Base-by-base conservation (phyloP, 2,329 filamentous ascomycete genomes). In the Fulvia fulva region DNA sequence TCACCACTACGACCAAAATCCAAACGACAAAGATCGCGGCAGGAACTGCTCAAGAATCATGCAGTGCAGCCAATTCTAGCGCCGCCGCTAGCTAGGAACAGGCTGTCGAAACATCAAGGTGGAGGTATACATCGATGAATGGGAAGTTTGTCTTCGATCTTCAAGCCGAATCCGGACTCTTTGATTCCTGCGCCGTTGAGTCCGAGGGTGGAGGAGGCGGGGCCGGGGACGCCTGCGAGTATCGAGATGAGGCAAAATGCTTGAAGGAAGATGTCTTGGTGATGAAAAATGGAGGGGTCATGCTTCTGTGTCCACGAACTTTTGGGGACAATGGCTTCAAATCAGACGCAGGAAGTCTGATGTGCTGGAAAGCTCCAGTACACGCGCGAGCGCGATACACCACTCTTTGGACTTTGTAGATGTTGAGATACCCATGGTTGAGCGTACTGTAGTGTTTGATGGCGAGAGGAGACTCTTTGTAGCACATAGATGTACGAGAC, bases 41-140 rank as follows among this genome's bases (percentile, higher is more conserved):
- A 5, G 52, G 52, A 51, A 14, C 51, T 61, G n/a, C 28, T 59
- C 2, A 63, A 63, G 51, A 63, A 63, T 19, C 58, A 63, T 22
- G 61, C 61, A 25, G 34, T 50, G 12, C 30, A 51, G 30, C 58
- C 61, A 9, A 34, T 59, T 6, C 41, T 63, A 23, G 37, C 58
- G 7, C 51, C 61, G 1, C 25, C 45, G 14, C 58, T 55, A 3
- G 7, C 28, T 4, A 23, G 50, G 14, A 57, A 30, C 23, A n/a
- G 25, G 4, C 23, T 19, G 2, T 46, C 37, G 32, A 32, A 57
- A 46, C 21, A 25, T 14, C 21, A 25, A 6, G 44, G 44, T 5
- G 25, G 28, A 14, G 16, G 11, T 25, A 21, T 14, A 47, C 55
- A 52, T 25, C 19, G 49, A 3, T 34, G 55, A 7, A 37, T 52